Evolutionary conservation across 257 asterid species (phyloP).

Genomic region (Solanum chiquidenum): DNA sequence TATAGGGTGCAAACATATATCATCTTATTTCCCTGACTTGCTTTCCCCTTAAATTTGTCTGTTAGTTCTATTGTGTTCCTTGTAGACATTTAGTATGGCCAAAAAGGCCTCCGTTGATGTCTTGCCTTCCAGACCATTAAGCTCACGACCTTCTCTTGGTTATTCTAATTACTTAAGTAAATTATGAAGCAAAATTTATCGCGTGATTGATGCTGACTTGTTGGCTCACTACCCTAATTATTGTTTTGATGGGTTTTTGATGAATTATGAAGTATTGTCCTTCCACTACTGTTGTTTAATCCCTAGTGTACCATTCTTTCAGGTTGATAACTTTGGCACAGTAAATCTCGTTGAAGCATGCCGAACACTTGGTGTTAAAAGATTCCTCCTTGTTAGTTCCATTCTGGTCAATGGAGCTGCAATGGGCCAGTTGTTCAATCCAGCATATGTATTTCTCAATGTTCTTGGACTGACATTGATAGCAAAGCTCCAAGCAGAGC

Average conservation of each 20-base stretch:
- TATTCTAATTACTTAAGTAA: background rate
- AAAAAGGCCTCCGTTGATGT: background rate
- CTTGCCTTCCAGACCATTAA: background rate
- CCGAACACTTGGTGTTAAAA: constrained; percentile 54
- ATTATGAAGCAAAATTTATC: background rate
- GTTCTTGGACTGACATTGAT: constrained; percentile 76
- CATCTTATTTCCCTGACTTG: background rate
- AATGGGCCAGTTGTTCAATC: constrained; percentile 88
- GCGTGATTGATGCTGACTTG: background rate
- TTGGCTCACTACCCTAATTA: background rate
- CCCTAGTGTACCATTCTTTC: background rate
- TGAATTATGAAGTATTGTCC: background rate
- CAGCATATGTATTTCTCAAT: constrained; percentile 82
- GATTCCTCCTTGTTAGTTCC: constrained; percentile 86
- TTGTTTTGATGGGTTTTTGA: background rate
- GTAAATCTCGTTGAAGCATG: constrained; percentile 95
- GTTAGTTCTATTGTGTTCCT: background rate
- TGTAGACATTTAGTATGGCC: background rate
- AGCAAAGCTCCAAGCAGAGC: constrained; percentile 96
- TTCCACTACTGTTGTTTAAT: background rate
- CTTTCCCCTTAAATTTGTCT: background rate
- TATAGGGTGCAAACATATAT: background rate
- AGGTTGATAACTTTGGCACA: constrained; percentile 96
- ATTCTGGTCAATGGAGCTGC: constrained; percentile 93
- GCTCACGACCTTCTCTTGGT: background rate